Base-by-base conservation (phyloP, 2,329 filamentous ascomycete genomes). In the Neoscytalidium dimidiatum region DNA sequence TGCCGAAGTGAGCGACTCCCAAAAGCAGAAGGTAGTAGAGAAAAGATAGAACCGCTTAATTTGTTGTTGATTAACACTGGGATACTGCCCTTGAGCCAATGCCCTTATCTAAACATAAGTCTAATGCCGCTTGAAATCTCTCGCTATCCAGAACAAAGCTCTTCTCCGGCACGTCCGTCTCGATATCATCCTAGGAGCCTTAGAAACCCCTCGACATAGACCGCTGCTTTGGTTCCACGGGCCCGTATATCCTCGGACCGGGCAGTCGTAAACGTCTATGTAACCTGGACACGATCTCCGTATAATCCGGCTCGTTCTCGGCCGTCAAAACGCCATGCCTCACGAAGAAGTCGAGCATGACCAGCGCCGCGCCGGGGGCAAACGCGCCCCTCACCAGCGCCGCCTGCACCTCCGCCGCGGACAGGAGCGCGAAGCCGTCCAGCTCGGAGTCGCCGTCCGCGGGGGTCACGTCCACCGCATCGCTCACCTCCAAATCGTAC, bases 401-500 rank as follows among this genome's bases (percentile, higher is more conserved):
- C 66, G 83, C 81, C 76, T 88, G 86, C 48, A 96, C 86, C 77
- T 96, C 86, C 17, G 90, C 86, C 46, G 97, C 84, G 1, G 85
- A 88, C 85, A 88, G 89, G 65, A 97, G 82, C 73, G 87, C 85
- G 75, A 98, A 98, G 66, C 88, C 86, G 72, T 93, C 92, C 4
- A 97, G 95, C 80, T 99, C 95, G 61, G 90, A 89, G 77, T 99
- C 95, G 65, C 90, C 89, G n/a, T 94, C 94, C 73, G 84, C 85
- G 13, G 91, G 93, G 35, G 86, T 80, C 4, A 92, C 83, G 66
- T 88, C 87, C 3, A 81, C 78, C 2, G 89, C 85, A 17, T 46
- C 38, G 2, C 23, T 17, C 68, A 99, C 81, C 77, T 92, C 89
- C 67, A 98, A 81, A 75, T 99, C 93, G 79, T 95, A 99, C 46